A percentile compares a stretch with the other conserved stretches of the same genome.
Conservation (phyloP, 352 stramenopile genomes). For the Saprolegnia diclina region DNA sequence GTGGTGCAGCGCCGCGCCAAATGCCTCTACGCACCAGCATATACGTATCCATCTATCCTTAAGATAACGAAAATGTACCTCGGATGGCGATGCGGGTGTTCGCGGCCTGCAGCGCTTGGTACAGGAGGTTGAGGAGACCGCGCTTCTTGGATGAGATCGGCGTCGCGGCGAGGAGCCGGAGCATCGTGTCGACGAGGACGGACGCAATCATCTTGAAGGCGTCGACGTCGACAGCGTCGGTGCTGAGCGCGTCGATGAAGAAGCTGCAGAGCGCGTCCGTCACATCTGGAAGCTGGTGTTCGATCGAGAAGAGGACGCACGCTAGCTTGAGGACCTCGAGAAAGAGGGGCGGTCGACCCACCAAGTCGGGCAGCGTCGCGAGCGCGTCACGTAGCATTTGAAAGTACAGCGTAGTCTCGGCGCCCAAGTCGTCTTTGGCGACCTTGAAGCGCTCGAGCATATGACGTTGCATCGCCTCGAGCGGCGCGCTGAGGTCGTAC, state of each 20-base stretch:
- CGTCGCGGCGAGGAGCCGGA: conserved; percentile 11
- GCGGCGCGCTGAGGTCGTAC: not conserved
- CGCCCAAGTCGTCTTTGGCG: conserved; percentile 7
- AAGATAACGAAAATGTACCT: not conserved
- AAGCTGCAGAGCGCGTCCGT: conserved; percentile 24
- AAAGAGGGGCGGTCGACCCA: not conserved
- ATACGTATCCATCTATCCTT: not conserved
- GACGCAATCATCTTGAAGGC: not conserved
- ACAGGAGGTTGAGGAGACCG: conserved; percentile 21
- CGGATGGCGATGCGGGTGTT: not conserved
- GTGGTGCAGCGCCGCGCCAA: conserved; percentile 16
- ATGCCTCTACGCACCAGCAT: not conserved
- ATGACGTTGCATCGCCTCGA: not conserved
- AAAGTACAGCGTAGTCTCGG: conserved; percentile 13
- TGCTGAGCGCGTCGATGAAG: conserved; percentile 21
- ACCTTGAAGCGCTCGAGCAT: conserved; percentile 15
- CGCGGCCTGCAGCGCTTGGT: conserved; percentile 20
- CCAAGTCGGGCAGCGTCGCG: not conserved
- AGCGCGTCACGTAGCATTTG: conserved; percentile 11
- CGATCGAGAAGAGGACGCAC: conserved; percentile 17
- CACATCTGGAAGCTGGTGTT: conserved; percentile 23
- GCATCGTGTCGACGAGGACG: conserved; percentile 3
- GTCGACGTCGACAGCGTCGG: not conserved
- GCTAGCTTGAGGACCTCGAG: conserved; percentile 16
- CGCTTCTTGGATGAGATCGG: conserved; percentile 23